Base-by-base conservation (phyloP, 805 yeast genomes). In the Debaryomyces maramus region DNA sequence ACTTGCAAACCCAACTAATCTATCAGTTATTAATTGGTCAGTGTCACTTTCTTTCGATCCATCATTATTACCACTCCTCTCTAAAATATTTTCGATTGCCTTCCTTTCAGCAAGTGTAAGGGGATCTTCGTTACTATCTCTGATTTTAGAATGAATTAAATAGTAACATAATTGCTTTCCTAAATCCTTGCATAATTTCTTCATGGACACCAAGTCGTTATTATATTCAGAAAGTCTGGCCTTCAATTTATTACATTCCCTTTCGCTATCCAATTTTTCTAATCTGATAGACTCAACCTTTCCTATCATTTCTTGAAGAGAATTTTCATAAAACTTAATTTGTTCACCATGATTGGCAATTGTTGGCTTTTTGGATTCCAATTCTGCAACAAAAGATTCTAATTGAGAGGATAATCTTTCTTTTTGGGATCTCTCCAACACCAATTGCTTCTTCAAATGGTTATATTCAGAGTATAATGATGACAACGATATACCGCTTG, bases 91-190 rank as follows among this genome's bases (percentile, higher is more conserved):
- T 16, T 77, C 78, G 18, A 89, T 72, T 18, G 82, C 81, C n/a
- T 68, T 69, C 47, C 75, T 73, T 52, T 91, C 97, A 10, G 77
- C 77, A 0, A 70, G 60, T 4, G 85, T 75, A 26, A 91, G 63
- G 6, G 91, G 86, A 28, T 67, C 69, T 26, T 78, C 78, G n/a
- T 77, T 67, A 36, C 72, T 73, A 9, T 73, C 77, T 33, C 80
- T 72, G 1, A 84, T 65, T 20, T 80, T 71, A 2, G 86, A 70
- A 53, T 85, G 88, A 11, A 84, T 75, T 27, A 91, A 69, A 26
- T 89, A 70, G 35, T 73, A 75, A 49, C 86, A 88, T n/a, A 93
- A 75, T 58, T 91, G 98, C 31, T 81, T 79, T 5, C 95, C 86
- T 28, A 91, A 65, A 53, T 91, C 97, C 20, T 73, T 64, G 31